Evolutionary conservation across 371 early-diverging fungal genomes (phyloP).

Genomic region (Syncephalastrum racemosum): DNA sequence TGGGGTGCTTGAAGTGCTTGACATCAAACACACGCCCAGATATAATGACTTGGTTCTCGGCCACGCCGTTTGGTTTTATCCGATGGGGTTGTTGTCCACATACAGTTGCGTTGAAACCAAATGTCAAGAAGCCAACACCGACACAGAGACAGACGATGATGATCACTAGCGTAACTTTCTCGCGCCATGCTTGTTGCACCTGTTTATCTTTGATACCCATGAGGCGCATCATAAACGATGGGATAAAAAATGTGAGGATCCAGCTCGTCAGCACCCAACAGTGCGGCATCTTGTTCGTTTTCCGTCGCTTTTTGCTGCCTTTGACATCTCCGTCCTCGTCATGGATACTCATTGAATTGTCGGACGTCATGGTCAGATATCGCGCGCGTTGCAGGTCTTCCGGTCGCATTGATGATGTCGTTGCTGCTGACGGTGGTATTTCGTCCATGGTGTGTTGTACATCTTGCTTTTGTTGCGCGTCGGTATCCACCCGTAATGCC

Average conservation of each 20-base stretch:
- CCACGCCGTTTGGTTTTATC: constrained; percentile 52
- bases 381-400: constrained; percentile 21
- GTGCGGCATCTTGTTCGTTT: constrained; percentile 11
- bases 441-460: background rate
- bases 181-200: constrained; percentile 91
- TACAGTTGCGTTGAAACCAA: constrained; percentile 62
- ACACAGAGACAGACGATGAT: constrained; percentile 67
- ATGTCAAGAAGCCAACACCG: constrained; percentile 66
- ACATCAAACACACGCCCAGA: constrained; percentile 57
- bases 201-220: constrained; percentile 51
- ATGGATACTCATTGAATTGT: background rate
- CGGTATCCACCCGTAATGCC: background rate
- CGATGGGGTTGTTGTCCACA: constrained; percentile 58
- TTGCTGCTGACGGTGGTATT: background rate
- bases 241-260: constrained; percentile 48
- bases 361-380: constrained; percentile 13
- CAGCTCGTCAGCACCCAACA: constrained; percentile 42
- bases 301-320: constrained; percentile 3
- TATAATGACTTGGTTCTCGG: constrained; percentile 48
- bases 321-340: background rate
- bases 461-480: background rate
- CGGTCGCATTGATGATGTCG: background rate
- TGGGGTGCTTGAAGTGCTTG: constrained; percentile 41
- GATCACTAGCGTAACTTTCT: constrained; percentile 81
- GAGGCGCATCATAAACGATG: constrained; percentile 29